phyloP scores from a whole-genome alignment of 2,329 filamentous ascomycete genomes.

The Pestalotiopsis fici region DNA sequence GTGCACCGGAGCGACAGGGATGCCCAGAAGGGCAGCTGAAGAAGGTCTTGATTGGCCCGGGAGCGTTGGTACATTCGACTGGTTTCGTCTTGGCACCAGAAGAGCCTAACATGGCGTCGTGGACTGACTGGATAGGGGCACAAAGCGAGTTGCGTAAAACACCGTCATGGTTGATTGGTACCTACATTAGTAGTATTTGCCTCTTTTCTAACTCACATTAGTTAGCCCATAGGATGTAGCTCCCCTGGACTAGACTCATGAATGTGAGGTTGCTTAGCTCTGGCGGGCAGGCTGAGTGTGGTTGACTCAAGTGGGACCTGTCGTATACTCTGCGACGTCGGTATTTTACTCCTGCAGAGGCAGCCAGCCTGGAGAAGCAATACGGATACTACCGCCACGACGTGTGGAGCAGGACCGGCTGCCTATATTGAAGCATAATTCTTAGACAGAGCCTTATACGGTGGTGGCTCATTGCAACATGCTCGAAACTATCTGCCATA shows the following conservation, averaged over 20 bases:
- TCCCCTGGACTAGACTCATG: no score
- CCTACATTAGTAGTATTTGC: background rate
- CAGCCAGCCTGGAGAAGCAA: background rate
- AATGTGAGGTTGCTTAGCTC: no score
- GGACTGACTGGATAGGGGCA: conserved; percentile 15
- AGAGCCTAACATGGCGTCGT: conserved; percentile 18
- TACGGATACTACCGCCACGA: no score
- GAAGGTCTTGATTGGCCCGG: conserved; percentile 1
- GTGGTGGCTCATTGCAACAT: background rate
- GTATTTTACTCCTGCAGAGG: no score
- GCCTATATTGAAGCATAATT: background rate
- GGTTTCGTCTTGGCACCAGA: conserved; percentile 34
- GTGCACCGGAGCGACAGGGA: conserved; percentile 19
- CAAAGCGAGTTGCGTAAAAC: conserved; percentile 3
- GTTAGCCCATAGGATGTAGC: no score
- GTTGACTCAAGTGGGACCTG: no score
- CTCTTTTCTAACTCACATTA: background rate
- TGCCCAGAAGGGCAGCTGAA: conserved; percentile 8
- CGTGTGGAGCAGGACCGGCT: background rate
- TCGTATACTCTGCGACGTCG: no score
- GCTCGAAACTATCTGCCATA: background rate
- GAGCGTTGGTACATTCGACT: conserved; percentile 17
- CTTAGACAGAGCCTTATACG: background rate
- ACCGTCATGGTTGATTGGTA: background rate
- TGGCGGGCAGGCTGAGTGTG: no score